These are phyloP conservation scores for Medicago truncatula DNA, from an alignment of 306 rosid genomes.

Conservation along the genomic window MtrunA17r5.0-ANR NC_053048.1:11314501-11315000, in stretches of 20 bases:
- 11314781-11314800: conserved; percentile 5
- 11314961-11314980: conserved; percentile 1
- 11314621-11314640: not conserved
- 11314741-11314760: conserved; percentile 25
- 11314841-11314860: conserved; percentile 7
- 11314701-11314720: not conserved
- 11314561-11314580: not conserved
- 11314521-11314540: conserved; percentile 19
- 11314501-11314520: not conserved
- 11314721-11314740: conserved; percentile 24
- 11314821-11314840: conserved; percentile 29
- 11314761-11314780: conserved; percentile 25
- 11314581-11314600: not conserved
- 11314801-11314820: not conserved
- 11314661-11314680: not conserved
- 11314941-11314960: conserved; percentile 12
- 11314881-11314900: conserved; percentile 9
- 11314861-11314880: not conserved
- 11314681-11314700: conserved; percentile 4
- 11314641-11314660: conserved; percentile 12
- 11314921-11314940: conserved; percentile 6
- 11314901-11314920: not conserved
- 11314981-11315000: conserved; percentile 70
- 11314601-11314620: conserved; percentile 13
- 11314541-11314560: conserved; percentile 1